Percentiles rank a stretch among this genome's conserved stretches.
Evolutionary conservation across 805 yeast genomes (phyloP).

Genomic region (Myxozyma neglecta): DNA sequence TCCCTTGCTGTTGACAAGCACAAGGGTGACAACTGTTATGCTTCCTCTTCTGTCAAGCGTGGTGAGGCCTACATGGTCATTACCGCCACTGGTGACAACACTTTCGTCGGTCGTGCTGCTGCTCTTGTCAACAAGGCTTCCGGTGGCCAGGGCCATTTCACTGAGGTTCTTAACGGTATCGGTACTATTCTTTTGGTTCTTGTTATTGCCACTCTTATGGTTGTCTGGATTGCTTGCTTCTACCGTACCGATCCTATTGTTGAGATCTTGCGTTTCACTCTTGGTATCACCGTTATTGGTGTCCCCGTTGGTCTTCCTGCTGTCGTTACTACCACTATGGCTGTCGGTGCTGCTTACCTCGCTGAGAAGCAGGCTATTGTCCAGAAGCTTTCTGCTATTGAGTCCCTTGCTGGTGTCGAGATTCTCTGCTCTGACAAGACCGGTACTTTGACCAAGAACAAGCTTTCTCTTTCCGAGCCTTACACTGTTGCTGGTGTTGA

Average conservation of each 20-base stretch:
- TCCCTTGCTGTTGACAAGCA: constrained; percentile 93
- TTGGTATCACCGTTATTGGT: constrained; percentile 95
- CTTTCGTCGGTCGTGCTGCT: constrained; percentile 97
- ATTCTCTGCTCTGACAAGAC: constrained; percentile 97
- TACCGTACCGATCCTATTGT: constrained; percentile 88
- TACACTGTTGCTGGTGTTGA: constrained; percentile 97
- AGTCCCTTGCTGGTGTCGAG: constrained; percentile 96
- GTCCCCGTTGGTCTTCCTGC: constrained; percentile 99
- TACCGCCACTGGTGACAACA: constrained; percentile 92
- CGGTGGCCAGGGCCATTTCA: constrained; percentile 92
- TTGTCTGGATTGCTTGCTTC: constrained; percentile 93
- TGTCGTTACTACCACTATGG: constrained; percentile 98
- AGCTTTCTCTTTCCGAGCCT: constrained; percentile 93
- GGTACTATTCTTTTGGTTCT: constrained; percentile 88
- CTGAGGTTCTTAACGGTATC: constrained; percentile 96
- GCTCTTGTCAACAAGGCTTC: constrained; percentile 93
- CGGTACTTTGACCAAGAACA: constrained; percentile 97
- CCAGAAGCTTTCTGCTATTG: constrained; percentile 94
- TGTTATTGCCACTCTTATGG: constrained; percentile 80
- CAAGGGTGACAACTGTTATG: constrained; percentile 82
- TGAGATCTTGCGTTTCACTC: constrained; percentile 83
- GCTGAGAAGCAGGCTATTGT: constrained; percentile 97
- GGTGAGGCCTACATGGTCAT: constrained; percentile 95
- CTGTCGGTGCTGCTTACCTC: constrained; percentile 98
- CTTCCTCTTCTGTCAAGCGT: constrained; percentile 92